Percentiles rank a stretch among this genome's conserved stretches.
Evolutionary conservation across 2,329 filamentous ascomycete genomes (phyloP).

Genomic region (Neofusicoccum laricinum): DNA sequence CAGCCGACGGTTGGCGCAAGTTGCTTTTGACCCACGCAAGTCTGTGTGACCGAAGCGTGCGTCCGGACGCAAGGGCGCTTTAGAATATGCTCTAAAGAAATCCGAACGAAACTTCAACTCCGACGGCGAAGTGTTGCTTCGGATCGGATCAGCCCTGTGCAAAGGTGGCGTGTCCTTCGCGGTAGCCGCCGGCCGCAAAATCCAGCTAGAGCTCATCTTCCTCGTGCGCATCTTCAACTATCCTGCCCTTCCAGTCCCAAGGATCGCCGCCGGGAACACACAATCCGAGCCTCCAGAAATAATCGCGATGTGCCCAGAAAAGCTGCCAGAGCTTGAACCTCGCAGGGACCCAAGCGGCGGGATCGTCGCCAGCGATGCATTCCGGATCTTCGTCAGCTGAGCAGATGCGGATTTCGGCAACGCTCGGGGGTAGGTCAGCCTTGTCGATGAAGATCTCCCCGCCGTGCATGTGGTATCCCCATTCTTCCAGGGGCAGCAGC

Average conservation of each 20-base stretch:
- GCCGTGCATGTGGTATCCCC: slow-evolving; percentile 81
- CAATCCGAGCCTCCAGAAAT: slow-evolving; percentile 90
- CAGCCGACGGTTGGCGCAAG: too few species aligned
- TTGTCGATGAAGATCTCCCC: slow-evolving; percentile 87
- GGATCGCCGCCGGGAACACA: slow-evolving; percentile 81
- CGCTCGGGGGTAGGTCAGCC: slow-evolving; percentile 62
- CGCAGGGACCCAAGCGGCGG: slow-evolving; percentile 37
- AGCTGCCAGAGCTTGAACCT: slow-evolving; percentile 83
- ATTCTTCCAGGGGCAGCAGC: slow-evolving; percentile 78
- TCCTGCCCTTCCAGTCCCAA: slow-evolving; percentile 59
- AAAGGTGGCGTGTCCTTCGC: too few species aligned
- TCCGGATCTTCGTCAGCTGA: slow-evolving; percentile 65
- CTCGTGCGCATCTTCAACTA: slow-evolving; percentile 21
- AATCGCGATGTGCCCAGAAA: slow-evolving; percentile 91
- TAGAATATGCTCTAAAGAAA: too few species aligned
- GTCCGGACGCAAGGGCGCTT: too few species aligned
- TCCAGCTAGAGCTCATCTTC: neutral
- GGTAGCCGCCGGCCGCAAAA: too few species aligned
- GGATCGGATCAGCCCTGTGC: too few species aligned
- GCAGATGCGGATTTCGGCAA: slow-evolving; percentile 69
- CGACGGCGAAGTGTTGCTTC: too few species aligned
- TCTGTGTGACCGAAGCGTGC: too few species aligned
- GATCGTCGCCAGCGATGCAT: slow-evolving; percentile 62
- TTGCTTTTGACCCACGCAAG: too few species aligned
- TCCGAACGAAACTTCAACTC: too few species aligned